A percentile compares a stretch with the other conserved stretches of the same genome.
These are phyloP conservation scores for Saturnispora kantuleensis DNA, from an alignment of 805 yeast genomes.

Conservation along the genomic window DNA sequence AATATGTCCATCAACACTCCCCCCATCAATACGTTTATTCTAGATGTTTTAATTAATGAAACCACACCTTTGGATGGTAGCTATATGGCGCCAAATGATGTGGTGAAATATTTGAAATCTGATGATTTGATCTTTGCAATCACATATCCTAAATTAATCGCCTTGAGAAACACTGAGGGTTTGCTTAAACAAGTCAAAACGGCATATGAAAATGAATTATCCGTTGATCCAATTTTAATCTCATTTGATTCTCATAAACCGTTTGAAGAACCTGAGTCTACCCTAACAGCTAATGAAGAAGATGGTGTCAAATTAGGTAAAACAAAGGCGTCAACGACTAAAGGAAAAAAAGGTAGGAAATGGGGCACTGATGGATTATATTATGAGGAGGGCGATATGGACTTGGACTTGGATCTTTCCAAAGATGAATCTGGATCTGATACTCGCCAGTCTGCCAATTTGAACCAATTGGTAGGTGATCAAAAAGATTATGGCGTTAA, in stretches of 20 bases:
- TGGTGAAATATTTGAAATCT: neutral
- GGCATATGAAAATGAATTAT: conserved; percentile 14
- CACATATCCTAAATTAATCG: conserved; percentile 30
- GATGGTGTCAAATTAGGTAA: conserved; percentile 19
- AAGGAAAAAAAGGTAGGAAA: conserved; percentile 38
- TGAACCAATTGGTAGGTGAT: conserved; percentile 30
- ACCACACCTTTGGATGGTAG: conserved; percentile 20
- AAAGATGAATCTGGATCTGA: conserved; percentile 12
- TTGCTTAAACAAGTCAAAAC: conserved; percentile 20
- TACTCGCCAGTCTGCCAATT: conserved; percentile 17
- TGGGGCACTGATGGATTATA: conserved; percentile 59
- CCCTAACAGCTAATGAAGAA: conserved; percentile 8
- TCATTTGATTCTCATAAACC: conserved; percentile 4
- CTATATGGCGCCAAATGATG: conserved; percentile 6
- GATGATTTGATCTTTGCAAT: conserved; percentile 31
- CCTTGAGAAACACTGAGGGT: conserved; percentile 22
- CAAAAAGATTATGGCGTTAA: conserved; percentile 32
- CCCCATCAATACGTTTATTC: conserved; percentile 33
- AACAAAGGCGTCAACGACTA: conserved; percentile 2
- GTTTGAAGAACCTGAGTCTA: conserved; percentile 17
- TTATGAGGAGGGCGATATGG: conserved; percentile 32
- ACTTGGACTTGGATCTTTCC: conserved; percentile 45
- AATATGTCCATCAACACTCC: neutral
- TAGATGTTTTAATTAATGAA: conserved; percentile 38
- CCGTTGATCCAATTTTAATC: neutral